These are phyloP conservation scores for Sugiyamaella neomexicana DNA, from an alignment of 1,139 yeast genomes.

Conservation along the genomic window DNA sequence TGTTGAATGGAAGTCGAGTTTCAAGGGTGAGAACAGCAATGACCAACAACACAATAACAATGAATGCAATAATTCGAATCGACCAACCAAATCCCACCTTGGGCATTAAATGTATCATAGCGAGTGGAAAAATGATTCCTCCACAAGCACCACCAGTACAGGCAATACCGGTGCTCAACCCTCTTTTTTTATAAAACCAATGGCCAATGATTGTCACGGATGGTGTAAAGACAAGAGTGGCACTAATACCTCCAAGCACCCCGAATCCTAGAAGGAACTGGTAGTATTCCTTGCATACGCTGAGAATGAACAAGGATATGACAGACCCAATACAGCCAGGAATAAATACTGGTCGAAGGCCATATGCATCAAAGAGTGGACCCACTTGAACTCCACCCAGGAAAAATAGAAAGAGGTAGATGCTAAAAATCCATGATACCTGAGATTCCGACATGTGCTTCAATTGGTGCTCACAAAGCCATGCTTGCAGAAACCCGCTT, in stretches of 20 bases:
- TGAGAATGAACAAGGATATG: slow-evolving; percentile 54
- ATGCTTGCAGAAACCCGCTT: slow-evolving; percentile 62
- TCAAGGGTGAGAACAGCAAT: slow-evolving; percentile 47
- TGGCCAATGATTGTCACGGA: slow-evolving; percentile 60
- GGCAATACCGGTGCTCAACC: slow-evolving; percentile 56
- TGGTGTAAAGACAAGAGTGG: slow-evolving; percentile 59
- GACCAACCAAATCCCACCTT: slow-evolving; percentile 63
- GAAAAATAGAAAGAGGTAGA: slow-evolving; percentile 56
- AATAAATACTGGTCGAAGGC: slow-evolving; percentile 33
- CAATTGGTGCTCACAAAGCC: slow-evolving; percentile 53
- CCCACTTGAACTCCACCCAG: slow-evolving; percentile 63
- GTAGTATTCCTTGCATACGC: slow-evolving; percentile 52
- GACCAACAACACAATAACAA: slow-evolving; percentile 45
- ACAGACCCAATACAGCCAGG: slow-evolving; percentile 51
- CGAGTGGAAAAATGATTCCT: slow-evolving; percentile 58
- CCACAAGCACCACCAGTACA: slow-evolving; percentile 66
- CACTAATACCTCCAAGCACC: slow-evolving; percentile 56
- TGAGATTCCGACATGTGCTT: slow-evolving; percentile 45
- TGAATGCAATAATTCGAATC: slow-evolving; percentile 55
- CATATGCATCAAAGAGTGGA: slow-evolving; percentile 54
- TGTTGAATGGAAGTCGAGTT: slow-evolving; percentile 42
- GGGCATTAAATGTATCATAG: slow-evolving; percentile 50
- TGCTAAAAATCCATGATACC: slow-evolving; percentile 64
- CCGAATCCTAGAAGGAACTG: slow-evolving; percentile 64
- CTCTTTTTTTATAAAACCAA: slow-evolving; percentile 59